Evolutionary conservation across 495 filamentous ascomycete species (phyloP).

Genomic region (Aspergillus steynii): DNA sequence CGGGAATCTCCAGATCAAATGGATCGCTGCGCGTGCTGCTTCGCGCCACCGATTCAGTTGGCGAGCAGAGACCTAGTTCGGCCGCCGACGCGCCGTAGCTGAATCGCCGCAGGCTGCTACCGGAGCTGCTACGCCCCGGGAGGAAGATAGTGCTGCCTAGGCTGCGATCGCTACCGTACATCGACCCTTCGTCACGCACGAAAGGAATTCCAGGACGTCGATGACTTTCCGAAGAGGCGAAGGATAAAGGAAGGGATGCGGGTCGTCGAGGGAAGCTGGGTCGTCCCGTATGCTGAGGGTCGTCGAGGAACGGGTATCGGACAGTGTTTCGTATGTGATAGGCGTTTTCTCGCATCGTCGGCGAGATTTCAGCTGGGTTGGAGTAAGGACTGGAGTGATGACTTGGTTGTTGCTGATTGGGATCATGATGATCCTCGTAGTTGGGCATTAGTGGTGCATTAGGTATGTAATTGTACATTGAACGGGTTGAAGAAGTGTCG

Average conservation of each 20-base stretch:
- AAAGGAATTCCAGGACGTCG: slow-evolving; percentile 1
- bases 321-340: not conserved
- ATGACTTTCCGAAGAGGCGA: not conserved
- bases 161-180: slow-evolving; percentile 23
- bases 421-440: not conserved
- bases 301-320: slow-evolving; percentile 8
- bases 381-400: slow-evolving; percentile 20
- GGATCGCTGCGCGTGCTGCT: slow-evolving; percentile 58
- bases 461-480: slow-evolving; percentile 10
- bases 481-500: slow-evolving; percentile 11
- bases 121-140: slow-evolving; percentile 22
- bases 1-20: slow-evolving; percentile 61
- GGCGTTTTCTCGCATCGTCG: slow-evolving; percentile 1
- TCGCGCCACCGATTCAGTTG: slow-evolving; percentile 16
- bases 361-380: slow-evolving; percentile 10
- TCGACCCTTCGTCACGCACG: slow-evolving; percentile 17
- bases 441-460: not conserved
- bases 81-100: slow-evolving; percentile 15
- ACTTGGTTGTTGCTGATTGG: not conserved
- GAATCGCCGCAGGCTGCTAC: slow-evolving; percentile 18
- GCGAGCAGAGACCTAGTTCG: slow-evolving; percentile 5
- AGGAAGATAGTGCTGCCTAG: slow-evolving; percentile 28
- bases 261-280: slow-evolving; percentile 3
- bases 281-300: not conserved
- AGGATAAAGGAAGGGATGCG: not conserved